Conservation (phyloP, 1,139 yeast genomes). For the Yamadazyma songkhlaensis region DNA sequence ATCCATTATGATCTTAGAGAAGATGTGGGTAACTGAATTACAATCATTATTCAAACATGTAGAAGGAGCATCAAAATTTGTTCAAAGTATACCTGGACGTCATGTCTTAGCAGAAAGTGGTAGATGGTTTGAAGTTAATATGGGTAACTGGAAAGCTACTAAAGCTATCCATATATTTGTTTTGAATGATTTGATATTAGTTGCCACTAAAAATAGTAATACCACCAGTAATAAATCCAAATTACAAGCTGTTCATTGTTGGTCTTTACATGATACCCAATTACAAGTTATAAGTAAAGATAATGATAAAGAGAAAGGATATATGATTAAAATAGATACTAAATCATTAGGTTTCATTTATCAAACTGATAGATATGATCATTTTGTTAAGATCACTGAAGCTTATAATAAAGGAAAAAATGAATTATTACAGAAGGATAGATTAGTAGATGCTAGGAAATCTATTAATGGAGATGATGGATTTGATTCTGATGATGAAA, state of each 20-base stretch:
- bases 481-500: conserved; percentile 31
- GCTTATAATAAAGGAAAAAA: conserved; percentile 65
- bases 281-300: conserved; percentile 36
- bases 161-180: conserved; percentile 76
- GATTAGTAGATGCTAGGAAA: conserved; percentile 36
- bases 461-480: conserved; percentile 15
- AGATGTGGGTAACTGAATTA: conserved; percentile 78
- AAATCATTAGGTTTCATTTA: conserved; percentile 55
- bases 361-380: conserved; percentile 62
- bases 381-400: conserved; percentile 53
- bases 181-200: conserved; percentile 71
- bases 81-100: conserved; percentile 77
- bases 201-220: conserved; percentile 57
- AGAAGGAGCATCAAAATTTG: conserved; percentile 83
- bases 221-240: conserved; percentile 25
- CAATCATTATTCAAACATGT: conserved; percentile 74
- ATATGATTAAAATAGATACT: conserved; percentile 47
- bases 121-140: conserved; percentile 84
- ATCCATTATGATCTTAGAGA: conserved; percentile 70
- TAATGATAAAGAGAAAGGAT: conserved; percentile 20
- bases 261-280: conserved; percentile 66
- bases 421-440: conserved; percentile 50
- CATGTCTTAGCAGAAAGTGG: conserved; percentile 80
- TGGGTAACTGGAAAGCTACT: conserved; percentile 81
- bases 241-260: conserved; percentile 74